phyloP scores from a whole-genome alignment of 352 stramenopile species.

The Globisporangium sylvaticum region DNA sequence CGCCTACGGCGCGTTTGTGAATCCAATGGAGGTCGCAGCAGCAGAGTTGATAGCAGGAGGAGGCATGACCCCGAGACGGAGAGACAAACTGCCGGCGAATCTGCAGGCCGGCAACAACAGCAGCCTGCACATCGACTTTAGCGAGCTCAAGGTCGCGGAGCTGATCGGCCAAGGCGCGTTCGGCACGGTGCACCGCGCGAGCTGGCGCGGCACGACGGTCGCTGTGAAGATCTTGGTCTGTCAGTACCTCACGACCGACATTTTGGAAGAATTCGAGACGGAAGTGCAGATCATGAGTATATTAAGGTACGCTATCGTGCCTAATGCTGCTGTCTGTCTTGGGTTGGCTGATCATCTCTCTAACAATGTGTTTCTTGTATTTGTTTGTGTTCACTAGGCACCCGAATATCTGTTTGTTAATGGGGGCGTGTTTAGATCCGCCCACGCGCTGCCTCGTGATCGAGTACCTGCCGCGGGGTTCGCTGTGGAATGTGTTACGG shows the following conservation, averaged over 20 bases:
- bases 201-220: slow-evolving; percentile 70
- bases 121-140: slow-evolving; percentile 80
- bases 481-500: slow-evolving; percentile 83
- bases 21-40: not conserved
- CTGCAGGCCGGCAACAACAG: slow-evolving; percentile 61
- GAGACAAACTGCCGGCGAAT: slow-evolving; percentile 50
- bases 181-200: slow-evolving; percentile 71
- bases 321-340: not conserved
- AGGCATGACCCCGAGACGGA: slow-evolving; percentile 26
- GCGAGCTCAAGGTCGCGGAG: slow-evolving; percentile 70
- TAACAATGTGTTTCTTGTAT: not conserved
- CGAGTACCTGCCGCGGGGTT: slow-evolving; percentile 77
- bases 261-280: slow-evolving; percentile 84
- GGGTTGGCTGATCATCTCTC: not conserved
- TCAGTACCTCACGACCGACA: slow-evolving; percentile 79
- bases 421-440: slow-evolving; percentile 78
- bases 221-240: slow-evolving; percentile 85
- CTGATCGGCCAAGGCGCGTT: slow-evolving; percentile 86
- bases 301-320: slow-evolving; percentile 42
- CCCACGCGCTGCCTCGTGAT: slow-evolving; percentile 83
- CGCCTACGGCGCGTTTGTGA: slow-evolving; percentile 4
- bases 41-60: slow-evolving; percentile 12
- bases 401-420: slow-evolving; percentile 84
- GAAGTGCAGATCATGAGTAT: slow-evolving; percentile 91
- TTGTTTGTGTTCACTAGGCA: slow-evolving; percentile 40